A percentile compares a stretch with the other conserved stretches of the same genome.
Evolutionary conservation across 345 rosid species (phyloP).

Genomic region (Eucalyptus regnans): DNA sequence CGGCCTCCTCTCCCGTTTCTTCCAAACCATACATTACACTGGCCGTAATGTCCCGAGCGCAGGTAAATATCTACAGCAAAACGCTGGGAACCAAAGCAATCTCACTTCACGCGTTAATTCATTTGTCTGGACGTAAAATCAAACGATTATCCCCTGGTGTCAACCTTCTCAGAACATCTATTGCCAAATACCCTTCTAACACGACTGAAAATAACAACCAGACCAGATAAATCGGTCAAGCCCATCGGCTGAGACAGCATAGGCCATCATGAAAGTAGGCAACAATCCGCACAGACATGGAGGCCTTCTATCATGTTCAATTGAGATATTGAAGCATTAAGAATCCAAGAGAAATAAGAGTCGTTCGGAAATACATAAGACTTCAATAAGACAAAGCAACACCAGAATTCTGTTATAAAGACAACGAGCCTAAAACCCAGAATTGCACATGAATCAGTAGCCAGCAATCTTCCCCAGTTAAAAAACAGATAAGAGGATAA

Average conservation of each 20-base stretch:
- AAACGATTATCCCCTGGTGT: neutral
- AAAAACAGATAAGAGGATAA: slow-evolving; percentile 55
- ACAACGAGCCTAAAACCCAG: neutral
- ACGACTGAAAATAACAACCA: neutral
- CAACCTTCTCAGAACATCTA: neutral
- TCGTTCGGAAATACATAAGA: neutral
- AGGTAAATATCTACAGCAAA: neutral
- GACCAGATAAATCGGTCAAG: neutral
- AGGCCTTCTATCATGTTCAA: neutral
- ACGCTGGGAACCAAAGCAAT: neutral
- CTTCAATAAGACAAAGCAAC: neutral
- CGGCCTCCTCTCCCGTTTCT: neutral
- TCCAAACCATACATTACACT: too few species aligned
- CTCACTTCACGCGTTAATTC: neutral
- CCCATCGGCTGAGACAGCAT: neutral
- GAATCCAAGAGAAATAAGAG: neutral
- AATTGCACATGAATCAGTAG: neutral
- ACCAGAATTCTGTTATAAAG: neutral
- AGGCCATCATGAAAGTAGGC: neutral
- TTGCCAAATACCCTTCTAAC: neutral
- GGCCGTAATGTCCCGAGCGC: neutral
- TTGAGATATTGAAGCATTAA: neutral
- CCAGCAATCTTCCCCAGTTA: slow-evolving; percentile 39
- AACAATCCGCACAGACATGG: neutral
- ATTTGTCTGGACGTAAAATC: neutral